phyloP scores from a whole-genome alignment of 1,139 yeast species.

The Blastobotrys raffinosifermentans region DNA sequence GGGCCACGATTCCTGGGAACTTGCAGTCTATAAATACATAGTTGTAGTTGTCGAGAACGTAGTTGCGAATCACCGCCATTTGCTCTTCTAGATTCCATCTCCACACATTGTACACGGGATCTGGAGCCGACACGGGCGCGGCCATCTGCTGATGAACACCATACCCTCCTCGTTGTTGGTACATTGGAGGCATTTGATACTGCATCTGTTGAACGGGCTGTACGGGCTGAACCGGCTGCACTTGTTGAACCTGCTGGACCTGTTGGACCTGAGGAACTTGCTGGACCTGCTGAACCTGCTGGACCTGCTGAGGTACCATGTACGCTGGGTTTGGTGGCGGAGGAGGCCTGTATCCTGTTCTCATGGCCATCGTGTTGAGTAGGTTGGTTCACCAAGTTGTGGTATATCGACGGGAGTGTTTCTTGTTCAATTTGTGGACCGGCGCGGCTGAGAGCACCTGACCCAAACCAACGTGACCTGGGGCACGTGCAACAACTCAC shows the following conservation, averaged over 20 bases:
- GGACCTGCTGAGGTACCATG: constrained; percentile 4
- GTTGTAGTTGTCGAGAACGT: constrained; percentile 59
- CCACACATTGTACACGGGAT: constrained; percentile 59
- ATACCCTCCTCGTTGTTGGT: constrained; percentile 6
- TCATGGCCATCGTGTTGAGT: constrained; percentile 4
- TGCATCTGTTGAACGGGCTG: constrained; percentile 10
- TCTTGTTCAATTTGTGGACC: too few species aligned
- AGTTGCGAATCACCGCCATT: constrained; percentile 62
- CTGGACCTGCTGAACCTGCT: constrained; percentile 5
- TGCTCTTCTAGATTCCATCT: constrained; percentile 75
- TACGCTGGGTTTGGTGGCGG: constrained; percentile 4
- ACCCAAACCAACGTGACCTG: too few species aligned
- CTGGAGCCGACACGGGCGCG: constrained; percentile 6
- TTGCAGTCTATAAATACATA: constrained; percentile 75
- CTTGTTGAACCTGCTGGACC: constrained; percentile 11
- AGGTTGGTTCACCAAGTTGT: constrained; percentile 3
- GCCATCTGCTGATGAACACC: constrained; percentile 9
- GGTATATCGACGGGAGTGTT: too few species aligned
- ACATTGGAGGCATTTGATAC: constrained; percentile 10
- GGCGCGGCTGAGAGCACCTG: too few species aligned
- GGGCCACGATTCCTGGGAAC: constrained; percentile 91
- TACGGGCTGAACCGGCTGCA: too few species aligned
- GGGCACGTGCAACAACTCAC: too few species aligned
- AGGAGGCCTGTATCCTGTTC: constrained; percentile 2
- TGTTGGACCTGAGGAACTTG: constrained; percentile 7